Evolutionary conservation across 192 early-diverging fungal species (phyloP), one percentile per base, ranked within the genome.

Genomic region (Backusella tuberculispora): DNA sequence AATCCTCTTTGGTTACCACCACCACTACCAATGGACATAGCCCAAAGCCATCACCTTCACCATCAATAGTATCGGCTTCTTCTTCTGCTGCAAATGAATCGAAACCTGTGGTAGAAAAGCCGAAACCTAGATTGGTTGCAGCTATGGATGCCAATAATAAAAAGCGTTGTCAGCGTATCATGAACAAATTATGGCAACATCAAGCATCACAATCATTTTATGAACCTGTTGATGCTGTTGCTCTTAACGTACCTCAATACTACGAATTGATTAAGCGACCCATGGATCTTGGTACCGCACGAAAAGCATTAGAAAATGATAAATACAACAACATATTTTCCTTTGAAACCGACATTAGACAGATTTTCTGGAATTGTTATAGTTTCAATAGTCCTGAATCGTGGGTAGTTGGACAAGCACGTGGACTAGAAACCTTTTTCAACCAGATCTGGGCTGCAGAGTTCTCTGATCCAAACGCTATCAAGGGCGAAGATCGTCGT

Each of bases 281-380:
- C 6, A 97, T 97, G 94, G 95, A 97, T 69, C 76, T 97, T 50
- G 83, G 85, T 37, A 94, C 95, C 0, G 88, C 96, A 19, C 80
- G 84, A 69, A 81, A 83, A 43, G 89, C 88, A 72, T 81, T 95
- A 5, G 90, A 94, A 21, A 42, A 72, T 26, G 87, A 85, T 6
- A 77, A 85, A 21, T 96, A 96, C 74, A 72, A 80, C 10, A 84
- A 66, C 66, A 69, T 80, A 4, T 78, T 71, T 74, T 75, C 85
- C 7, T 88, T 94, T 75, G 85, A 86, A 43, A 73, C 70, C 14
- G 90, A 94, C 77, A 78, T 93, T 15, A 77, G 83, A 5, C 85
- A 86, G 26, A 87, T 95, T 9, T 87, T 91, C 72, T 80, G 83
- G 67, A 95, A 95, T 78, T 95, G 92, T 72, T 92, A 85, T 76